Evolutionary conservation across 306 rosid genomes (phyloP).

Genomic region (Lathyrus oleraceus): DNA sequence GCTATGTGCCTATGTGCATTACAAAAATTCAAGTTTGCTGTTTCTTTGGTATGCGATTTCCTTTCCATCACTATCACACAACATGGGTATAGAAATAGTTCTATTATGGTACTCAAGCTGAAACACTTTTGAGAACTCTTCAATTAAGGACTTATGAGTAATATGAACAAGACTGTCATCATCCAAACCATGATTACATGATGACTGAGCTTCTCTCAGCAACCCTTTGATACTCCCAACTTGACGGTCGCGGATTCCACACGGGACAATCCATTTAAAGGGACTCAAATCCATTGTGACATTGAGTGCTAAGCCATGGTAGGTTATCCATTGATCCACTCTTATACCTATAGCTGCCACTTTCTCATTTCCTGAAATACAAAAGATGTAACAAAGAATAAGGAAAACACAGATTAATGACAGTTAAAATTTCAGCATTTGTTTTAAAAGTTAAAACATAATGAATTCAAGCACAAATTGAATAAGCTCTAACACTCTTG

Average conservation of each 20-base stretch:
- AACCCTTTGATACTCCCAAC: slow-evolving; percentile 69
- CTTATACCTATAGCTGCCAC: slow-evolving; percentile 72
- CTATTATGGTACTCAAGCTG: slow-evolving; percentile 48
- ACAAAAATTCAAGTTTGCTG: slow-evolving; percentile 12
- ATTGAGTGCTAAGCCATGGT: slow-evolving; percentile 74
- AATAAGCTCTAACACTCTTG: background rate
- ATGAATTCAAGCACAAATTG: background rate
- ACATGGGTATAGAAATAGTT: slow-evolving; percentile 33
- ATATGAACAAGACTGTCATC: slow-evolving; percentile 53
- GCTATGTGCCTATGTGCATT: background rate
- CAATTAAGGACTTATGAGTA: slow-evolving; percentile 49
- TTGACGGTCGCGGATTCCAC: slow-evolving; percentile 63
- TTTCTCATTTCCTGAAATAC: slow-evolving; percentile 68
- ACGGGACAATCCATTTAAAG: slow-evolving; percentile 63
- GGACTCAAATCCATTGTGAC: slow-evolving; percentile 67
- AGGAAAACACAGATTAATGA: background rate
- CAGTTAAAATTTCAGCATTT: slow-evolving; percentile 4
- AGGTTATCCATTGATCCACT: slow-evolving; percentile 66
- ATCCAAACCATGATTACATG: slow-evolving; percentile 14
- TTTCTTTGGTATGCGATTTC: slow-evolving; percentile 12
- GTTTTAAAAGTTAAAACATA: background rate
- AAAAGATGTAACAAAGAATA: background rate
- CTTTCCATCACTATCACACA: slow-evolving; percentile 27
- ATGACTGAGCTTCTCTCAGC: slow-evolving; percentile 39
- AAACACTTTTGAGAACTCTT: slow-evolving; percentile 66